phyloP scores from a whole-genome alignment of 371 early-diverging fungal species.

The Lichtheimia ornata region DNA sequence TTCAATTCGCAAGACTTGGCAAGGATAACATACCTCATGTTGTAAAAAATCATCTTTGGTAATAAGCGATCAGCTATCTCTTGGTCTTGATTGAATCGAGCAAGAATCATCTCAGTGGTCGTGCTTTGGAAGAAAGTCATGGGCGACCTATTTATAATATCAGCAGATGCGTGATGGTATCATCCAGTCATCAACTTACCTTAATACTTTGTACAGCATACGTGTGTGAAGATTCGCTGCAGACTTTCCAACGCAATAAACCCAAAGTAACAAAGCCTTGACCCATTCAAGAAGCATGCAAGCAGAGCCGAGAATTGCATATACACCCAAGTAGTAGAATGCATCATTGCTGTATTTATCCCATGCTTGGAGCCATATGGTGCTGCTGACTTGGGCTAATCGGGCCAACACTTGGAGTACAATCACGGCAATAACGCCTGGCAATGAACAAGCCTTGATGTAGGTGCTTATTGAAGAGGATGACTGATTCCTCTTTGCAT shows the following conservation, averaged over 20 bases:
- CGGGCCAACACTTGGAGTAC: constrained; percentile 62
- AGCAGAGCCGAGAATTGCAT: neutral
- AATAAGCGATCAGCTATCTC: too few relatives aligned
- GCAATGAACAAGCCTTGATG: constrained; percentile 56
- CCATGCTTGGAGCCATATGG: constrained; percentile 75
- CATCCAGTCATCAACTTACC: too few relatives aligned
- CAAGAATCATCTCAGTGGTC: neutral
- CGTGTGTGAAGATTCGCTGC: too few relatives aligned
- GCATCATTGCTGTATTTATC: constrained; percentile 15
- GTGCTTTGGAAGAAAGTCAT: neutral
- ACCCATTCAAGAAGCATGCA: neutral
- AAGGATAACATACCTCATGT: constrained; percentile 1
- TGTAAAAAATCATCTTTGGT: constrained; percentile 49
- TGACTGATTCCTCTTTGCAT: too few relatives aligned
- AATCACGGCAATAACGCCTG: constrained; percentile 57
- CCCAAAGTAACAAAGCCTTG: too few relatives aligned
- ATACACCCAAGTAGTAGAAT: constrained; percentile 9
- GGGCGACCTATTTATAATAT: neutral
- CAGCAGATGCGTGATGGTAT: too few relatives aligned
- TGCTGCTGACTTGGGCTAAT: constrained; percentile 50
- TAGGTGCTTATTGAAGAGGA: too few relatives aligned
- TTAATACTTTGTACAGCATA: too few relatives aligned
- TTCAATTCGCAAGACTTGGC: constrained; percentile 75
- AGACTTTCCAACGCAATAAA: too few relatives aligned
- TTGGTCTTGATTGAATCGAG: constrained; percentile 1